A percentile compares a stretch with the other conserved stretches of the same genome.
phyloP scores from a whole-genome alignment of 2,329 filamentous ascomycete genomes.

The Colletotrichum coccodes region DNA sequence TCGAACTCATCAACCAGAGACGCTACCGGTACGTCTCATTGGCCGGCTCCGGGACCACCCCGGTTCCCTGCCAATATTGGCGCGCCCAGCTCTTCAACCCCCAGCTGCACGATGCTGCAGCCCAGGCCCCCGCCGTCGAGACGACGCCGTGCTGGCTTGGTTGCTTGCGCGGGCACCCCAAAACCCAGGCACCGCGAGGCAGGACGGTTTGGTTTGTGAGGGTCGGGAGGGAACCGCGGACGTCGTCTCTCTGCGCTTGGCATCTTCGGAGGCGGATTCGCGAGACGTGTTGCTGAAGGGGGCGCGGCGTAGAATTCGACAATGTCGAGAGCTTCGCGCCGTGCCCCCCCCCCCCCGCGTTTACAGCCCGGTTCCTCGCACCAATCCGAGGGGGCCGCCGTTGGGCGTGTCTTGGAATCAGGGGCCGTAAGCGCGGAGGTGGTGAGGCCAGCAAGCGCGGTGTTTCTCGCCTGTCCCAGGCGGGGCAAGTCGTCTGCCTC shows the following conservation, averaged over 20 bases:
- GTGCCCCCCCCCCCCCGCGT: too few species aligned
- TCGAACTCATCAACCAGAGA: neutral
- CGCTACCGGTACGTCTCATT: neutral
- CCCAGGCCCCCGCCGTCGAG: neutral
- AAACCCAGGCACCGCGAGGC: neutral
- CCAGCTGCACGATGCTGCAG: neutral
- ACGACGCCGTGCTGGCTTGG: neutral
- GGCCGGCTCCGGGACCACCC: neutral
- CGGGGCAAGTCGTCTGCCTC: neutral
- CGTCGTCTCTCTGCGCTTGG: too few species aligned
- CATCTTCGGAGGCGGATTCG: too few species aligned
- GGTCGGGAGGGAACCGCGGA: too few species aligned
- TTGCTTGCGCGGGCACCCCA: neutral
- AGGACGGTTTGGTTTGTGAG: too few species aligned
- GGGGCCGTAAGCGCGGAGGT: neutral
- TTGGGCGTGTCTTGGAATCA: too few species aligned
- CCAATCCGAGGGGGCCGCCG: neutral
- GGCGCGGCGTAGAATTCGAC: too few species aligned
- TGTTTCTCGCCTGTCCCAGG: neutral
- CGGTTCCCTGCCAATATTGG: neutral
- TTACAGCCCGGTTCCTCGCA: neutral
- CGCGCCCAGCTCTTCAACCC: too few species aligned
- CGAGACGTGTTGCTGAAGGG: too few species aligned
- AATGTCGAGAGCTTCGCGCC: too few species aligned
- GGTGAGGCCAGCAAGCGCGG: neutral